Evolutionary conservation across 2,329 filamentous ascomycete species (phyloP), one percentile per base, ranked within the genome.

Genomic region (Fusarium pseudoanthophilum): DNA sequence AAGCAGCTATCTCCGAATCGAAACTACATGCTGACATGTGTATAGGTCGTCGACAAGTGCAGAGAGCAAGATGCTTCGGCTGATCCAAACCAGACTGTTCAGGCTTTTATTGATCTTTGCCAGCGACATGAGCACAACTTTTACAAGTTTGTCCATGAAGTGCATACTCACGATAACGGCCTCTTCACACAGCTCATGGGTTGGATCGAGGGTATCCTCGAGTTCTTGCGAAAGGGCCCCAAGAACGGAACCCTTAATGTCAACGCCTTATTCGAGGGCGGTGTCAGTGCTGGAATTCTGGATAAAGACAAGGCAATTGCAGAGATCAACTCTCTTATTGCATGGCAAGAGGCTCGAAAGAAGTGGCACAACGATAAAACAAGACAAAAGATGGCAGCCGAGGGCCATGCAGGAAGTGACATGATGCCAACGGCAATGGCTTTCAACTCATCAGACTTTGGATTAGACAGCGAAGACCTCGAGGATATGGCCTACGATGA

Each of bases 331-430:
- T 85, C 88, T 36, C 86, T 99, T 56, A 96, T 99, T 76, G 87
- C 92, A 53, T 99, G 96, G 96, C 96, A 99, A 82, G 94, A 95
- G 80, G 93, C 94, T 46, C 88, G 96, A 62, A 98, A 99, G 87
- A 95, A 95, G 84, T 99, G 96, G 96, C 96, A 99, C 81, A 91
- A 95, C 69, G 94, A 97, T 83, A 99, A 99, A 87, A 99, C 96
- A 14, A 87, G 95, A 60, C 96, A 98, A 85, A 99, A 99, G 87
- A 98, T 99, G 96, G 96, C 96, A 0, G 95, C 94, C 5, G 95
- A 95, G 78, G 86, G 86, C 11, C 85, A 85, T 42, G 80, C 80
- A 15, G 85, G 84, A 58, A 82, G 83, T 24, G 86, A 86, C 32
- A 82, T 87, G 64, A 82, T 84, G 59, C 87, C 87, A 11, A 89